Evolutionary conservation across 2,329 filamentous ascomycete species (phyloP), one percentile per base, ranked within the genome.

Genomic region (Trichothecium sympodiale): DNA sequence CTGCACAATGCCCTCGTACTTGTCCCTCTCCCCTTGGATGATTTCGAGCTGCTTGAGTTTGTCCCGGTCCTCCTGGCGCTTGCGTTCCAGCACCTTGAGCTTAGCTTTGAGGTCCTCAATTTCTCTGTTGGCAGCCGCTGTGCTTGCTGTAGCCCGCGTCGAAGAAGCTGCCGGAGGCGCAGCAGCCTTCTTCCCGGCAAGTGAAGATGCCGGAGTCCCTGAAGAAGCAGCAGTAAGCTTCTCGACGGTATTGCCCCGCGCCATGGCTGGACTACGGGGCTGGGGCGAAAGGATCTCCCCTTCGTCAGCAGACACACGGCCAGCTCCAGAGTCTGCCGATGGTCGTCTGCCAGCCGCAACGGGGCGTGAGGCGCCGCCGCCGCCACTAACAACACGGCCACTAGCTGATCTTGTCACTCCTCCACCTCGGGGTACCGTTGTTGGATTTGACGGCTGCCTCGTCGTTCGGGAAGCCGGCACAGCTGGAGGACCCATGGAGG

Each of bases 71-170:
- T 96, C 89, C 10, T 72, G 53, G 38, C 86, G 69, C 56, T 94
- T 94, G 47, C 89, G 84, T 55, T 98, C 88, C 48, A 96, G 67
- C 4, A 95, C 69, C 36, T 81, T 78, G 3, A 96, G 63, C 54
- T 94, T 95, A 0, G 85, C 80, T 53, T 94, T 87, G 13, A 95
- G 65, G 44, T 94, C 85, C 46, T 95, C 88, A 15, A 89, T 76
- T 50, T 93, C 83, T 42, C 80, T 70, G 16, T 62, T 68, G 2
- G 70, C 59, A 1, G 71, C 65, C 7, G 72, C 69, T 38, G 71
- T 69, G 38, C 58, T 64, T 3, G 61, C 61, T 10, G 65, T 65
- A 16, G 67, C 57, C 44, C 53, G 60, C 45, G 14, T 53, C 10
- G 55, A 17, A 13, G 47, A 37, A 18, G 50, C 45, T 10, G 54